These are phyloP conservation scores for Phytophthora sojae DNA, from an alignment of 352 stramenopile species.

Conservation along the genomic window DNA sequence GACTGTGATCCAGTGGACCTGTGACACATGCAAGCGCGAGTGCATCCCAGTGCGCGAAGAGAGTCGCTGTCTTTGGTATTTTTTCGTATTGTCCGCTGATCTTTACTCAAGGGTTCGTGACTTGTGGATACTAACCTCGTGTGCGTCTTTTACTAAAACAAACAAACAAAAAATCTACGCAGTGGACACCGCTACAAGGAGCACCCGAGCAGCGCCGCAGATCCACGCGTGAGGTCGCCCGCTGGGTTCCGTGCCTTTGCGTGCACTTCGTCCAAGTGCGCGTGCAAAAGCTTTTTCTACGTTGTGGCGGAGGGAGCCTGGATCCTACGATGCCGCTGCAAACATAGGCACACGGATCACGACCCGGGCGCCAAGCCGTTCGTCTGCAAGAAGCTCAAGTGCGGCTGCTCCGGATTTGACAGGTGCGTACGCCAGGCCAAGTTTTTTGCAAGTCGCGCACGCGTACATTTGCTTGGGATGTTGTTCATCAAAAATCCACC, in stretches of 20 bases:
- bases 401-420: constrained; percentile 67
- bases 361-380: constrained; percentile 52
- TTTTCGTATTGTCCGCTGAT: constrained; percentile 1
- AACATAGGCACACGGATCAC: constrained; percentile 84
- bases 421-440: constrained; percentile 44
- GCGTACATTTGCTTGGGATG: constrained; percentile 13
- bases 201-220: constrained; percentile 46
- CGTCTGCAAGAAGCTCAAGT: constrained; percentile 63
- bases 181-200: constrained; percentile 85
- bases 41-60: constrained; percentile 83
- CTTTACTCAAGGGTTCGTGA: not conserved
- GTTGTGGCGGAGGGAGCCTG: constrained; percentile 83
- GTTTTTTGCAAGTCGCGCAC: constrained; percentile 25
- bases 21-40: constrained; percentile 64
- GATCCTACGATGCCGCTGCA: constrained; percentile 83
- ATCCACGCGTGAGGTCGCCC: constrained; percentile 50
- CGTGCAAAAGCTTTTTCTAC: constrained; percentile 74
- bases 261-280: constrained; percentile 65
- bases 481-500: constrained; percentile 29
- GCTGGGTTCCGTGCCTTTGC: constrained; percentile 51
- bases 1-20: constrained; percentile 71
- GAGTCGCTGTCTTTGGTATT: constrained; percentile 77
- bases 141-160: not conserved
- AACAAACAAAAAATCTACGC: not conserved
- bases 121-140: not conserved